These are phyloP conservation scores for Magnolia sinica DNA, from an alignment of 164 flowering plant species.

Conservation along the genomic window DNA sequence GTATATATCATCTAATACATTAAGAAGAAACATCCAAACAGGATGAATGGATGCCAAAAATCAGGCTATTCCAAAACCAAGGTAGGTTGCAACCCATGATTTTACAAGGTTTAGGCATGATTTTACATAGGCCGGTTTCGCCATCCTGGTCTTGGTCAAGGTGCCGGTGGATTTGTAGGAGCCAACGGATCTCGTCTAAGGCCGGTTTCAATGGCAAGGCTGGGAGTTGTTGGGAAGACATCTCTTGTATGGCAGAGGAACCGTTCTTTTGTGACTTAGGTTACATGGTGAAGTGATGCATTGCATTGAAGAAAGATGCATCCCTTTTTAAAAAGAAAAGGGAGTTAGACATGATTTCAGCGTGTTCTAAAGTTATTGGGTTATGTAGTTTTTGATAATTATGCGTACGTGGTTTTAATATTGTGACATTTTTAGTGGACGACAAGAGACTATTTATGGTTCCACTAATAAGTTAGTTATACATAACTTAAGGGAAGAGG, in stretches of 20 bases:
- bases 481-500: too few species aligned
- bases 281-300: neutral
- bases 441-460: too few species aligned
- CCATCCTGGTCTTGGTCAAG: conserved; percentile 2
- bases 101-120: too few species aligned
- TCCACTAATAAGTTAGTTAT: too few species aligned
- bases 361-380: neutral
- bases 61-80: too few species aligned
- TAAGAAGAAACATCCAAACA: too few species aligned
- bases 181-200: conserved; percentile 10
- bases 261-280: neutral
- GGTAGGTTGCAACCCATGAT: neutral
- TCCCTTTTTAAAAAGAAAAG: neutral
- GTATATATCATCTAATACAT: too few species aligned
- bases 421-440: too few species aligned
- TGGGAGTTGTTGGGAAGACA: neutral
- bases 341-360: neutral
- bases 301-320: neutral
- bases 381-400: too few species aligned
- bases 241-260: neutral
- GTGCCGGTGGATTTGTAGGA: conserved; percentile 3
- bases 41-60: too few species aligned
- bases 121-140: neutral
- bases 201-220: neutral
- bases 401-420: too few species aligned